Percentiles rank a stretch among this genome's conserved stretches.
phyloP scores from a whole-genome alignment of 2,329 filamentous ascomycete genomes.

The Hymenoscyphus occultus region DNA sequence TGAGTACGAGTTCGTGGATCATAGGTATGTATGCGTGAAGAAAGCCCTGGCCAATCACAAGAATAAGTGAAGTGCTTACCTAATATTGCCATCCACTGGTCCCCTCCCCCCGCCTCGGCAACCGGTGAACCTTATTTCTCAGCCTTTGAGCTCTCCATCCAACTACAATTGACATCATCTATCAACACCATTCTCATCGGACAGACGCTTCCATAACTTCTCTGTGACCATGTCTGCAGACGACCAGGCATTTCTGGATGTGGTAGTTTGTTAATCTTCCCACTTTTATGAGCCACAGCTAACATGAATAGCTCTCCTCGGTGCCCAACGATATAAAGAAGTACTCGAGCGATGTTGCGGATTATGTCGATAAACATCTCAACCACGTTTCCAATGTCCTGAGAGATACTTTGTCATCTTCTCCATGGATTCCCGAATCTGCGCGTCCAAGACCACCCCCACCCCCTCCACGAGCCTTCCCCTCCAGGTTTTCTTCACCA shows the following conservation, averaged over 20 bases:
- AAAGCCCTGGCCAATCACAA: too few relatives aligned
- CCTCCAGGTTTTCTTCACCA: conserved; percentile 38
- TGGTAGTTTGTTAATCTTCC: conserved; percentile 51
- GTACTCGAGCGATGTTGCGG: conserved; percentile 71
- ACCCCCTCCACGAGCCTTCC: conserved; percentile 29
- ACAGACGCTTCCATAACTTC: neutral
- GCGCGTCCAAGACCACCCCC: conserved; percentile 59
- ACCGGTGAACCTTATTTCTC: too few relatives aligned
- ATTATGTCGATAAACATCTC: conserved; percentile 77
- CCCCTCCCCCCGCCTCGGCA: too few relatives aligned
- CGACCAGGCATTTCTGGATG: conserved; percentile 74
- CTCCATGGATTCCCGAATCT: conserved; percentile 70
- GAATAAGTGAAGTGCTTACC: too few relatives aligned
- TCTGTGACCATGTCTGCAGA: conserved; percentile 65
- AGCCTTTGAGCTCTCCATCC: conserved; percentile 13
- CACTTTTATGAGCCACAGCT: neutral
- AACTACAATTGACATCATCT: neutral
- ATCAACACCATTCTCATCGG: neutral
- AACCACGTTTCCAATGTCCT: conserved; percentile 70
- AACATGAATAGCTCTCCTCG: conserved; percentile 47
- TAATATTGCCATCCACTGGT: too few relatives aligned
- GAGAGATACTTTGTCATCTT: conserved; percentile 64
- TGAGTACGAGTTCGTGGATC: too few relatives aligned
- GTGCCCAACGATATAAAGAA: conserved; percentile 64
- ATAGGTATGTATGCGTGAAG: too few relatives aligned